phyloP scores from a whole-genome alignment of 2,329 filamentous ascomycete genomes.

The Fusarium sp. region DNA sequence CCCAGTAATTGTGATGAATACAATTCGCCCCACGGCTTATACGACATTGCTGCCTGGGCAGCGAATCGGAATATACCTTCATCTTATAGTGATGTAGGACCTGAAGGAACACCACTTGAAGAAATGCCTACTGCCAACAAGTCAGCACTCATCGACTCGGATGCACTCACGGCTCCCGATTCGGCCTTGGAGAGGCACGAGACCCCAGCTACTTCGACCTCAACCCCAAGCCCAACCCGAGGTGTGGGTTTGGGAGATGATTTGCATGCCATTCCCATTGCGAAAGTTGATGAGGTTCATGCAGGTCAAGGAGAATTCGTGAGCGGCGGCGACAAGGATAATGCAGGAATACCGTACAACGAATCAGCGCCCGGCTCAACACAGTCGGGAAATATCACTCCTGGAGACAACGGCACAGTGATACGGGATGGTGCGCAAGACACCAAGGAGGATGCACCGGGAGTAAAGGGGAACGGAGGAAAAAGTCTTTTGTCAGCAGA shows the following conservation, averaged over 20 bases:
- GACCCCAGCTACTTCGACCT: slow-evolving; percentile 29
- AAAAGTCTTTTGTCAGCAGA: neutral
- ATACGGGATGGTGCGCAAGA: neutral
- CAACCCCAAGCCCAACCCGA: slow-evolving; percentile 16
- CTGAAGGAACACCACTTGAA: slow-evolving; percentile 33
- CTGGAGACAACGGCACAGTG: slow-evolving; percentile 7
- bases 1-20: slow-evolving; percentile 54
- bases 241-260: neutral
- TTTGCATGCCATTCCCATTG: neutral
- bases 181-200: slow-evolving; percentile 23
- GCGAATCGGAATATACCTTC: slow-evolving; percentile 51
- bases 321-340: neutral
- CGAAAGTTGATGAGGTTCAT: neutral
- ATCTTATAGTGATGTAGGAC: slow-evolving; percentile 50
- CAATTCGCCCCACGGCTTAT: slow-evolving; percentile 42
- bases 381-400: neutral
- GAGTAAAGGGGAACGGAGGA: neutral
- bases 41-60: slow-evolving; percentile 50
- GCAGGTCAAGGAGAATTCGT: neutral
- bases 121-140: slow-evolving; percentile 37
- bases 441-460: neutral
- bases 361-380: neutral
- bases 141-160: slow-evolving; percentile 17
- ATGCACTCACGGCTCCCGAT: slow-evolving; percentile 5
- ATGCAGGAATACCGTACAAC: neutral